Evolutionary conservation across 2,329 filamentous ascomycete genomes (phyloP).

Genomic region (Shiraia sp.): DNA sequence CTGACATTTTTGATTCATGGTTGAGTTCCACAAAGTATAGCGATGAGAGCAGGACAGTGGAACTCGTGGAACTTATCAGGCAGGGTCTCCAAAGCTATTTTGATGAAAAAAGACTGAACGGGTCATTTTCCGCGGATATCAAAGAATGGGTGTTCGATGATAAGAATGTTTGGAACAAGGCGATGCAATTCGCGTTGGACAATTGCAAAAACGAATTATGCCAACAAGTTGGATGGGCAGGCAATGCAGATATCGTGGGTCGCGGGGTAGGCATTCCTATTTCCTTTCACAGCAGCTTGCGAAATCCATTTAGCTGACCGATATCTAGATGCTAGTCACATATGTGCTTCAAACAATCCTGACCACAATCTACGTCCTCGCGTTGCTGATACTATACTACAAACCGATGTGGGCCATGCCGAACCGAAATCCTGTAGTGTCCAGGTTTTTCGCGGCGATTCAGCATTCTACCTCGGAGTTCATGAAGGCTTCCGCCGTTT

Average conservation of each 20-base stretch:
- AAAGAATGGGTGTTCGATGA: too few relatives aligned
- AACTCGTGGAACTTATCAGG: too few relatives aligned
- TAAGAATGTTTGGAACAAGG: too few relatives aligned
- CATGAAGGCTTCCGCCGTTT: slow-evolving; percentile 1
- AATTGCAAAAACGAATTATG: too few relatives aligned
- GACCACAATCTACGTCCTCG: not conserved
- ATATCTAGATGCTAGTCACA: not conserved
- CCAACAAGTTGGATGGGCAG: not conserved
- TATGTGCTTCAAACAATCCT: not conserved
- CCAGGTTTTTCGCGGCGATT: not conserved
- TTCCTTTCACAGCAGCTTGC: not conserved
- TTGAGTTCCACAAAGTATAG: too few relatives aligned
- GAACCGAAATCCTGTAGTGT: not conserved
- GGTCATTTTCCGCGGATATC: too few relatives aligned
- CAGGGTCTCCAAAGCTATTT: too few relatives aligned
- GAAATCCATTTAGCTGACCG: not conserved
- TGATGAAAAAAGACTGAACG: too few relatives aligned
- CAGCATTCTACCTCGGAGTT: slow-evolving; percentile 4
- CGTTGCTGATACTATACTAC: not conserved
- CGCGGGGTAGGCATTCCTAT: not conserved
- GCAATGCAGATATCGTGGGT: slow-evolving; percentile 1
- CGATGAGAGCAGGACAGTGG: too few relatives aligned
- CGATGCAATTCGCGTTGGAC: too few relatives aligned
- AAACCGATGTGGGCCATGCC: not conserved
- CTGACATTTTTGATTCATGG: too few relatives aligned